These are phyloP conservation scores for Pythium inflatum DNA, from an alignment of 352 stramenopile genomes.

Conservation along the genomic window DNA sequence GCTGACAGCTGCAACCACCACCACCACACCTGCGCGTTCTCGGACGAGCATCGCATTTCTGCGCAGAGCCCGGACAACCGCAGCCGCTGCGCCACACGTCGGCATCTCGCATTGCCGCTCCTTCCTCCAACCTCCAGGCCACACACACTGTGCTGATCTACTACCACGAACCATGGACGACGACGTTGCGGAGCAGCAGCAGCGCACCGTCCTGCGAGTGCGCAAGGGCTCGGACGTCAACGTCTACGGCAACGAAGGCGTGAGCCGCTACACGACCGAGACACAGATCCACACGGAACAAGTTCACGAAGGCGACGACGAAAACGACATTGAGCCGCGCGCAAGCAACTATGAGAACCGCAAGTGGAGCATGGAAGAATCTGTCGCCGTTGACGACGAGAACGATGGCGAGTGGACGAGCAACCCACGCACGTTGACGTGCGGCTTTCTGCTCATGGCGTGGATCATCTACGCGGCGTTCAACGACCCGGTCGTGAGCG, in stretches of 20 bases:
- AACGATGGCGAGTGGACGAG: conserved; percentile 81
- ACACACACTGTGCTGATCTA: too few species aligned
- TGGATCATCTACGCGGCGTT: conserved; percentile 89
- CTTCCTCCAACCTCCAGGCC: too few species aligned
- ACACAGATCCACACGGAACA: conserved; percentile 7
- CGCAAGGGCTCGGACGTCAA: conserved; percentile 63
- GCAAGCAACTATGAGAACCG: conserved; percentile 75
- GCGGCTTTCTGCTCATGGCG: conserved; percentile 75
- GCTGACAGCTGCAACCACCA: not conserved
- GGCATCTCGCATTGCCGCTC: too few species aligned
- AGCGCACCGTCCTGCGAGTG: conserved; percentile 54
- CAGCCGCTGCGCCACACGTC: not conserved
- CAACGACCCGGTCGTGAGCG: conserved; percentile 46
- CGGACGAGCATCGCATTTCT: too few species aligned
- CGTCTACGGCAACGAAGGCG: conserved; percentile 54
- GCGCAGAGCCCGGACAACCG: not conserved
- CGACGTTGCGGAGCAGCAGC: conserved; percentile 41
- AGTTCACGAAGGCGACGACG: conserved; percentile 1
- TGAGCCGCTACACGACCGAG: conserved; percentile 3
- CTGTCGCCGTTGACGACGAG: conserved; percentile 69
- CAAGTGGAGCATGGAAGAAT: conserved; percentile 87
- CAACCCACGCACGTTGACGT: conserved; percentile 84
- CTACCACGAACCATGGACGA: conserved; percentile 24
- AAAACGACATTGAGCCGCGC: conserved; percentile 14
- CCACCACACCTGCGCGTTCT: too few species aligned